Evolutionary conservation across 2,329 filamentous ascomycete genomes (phyloP), one percentile per base, ranked within the genome.

Genomic region (Fonsecaea pedrosoi): DNA sequence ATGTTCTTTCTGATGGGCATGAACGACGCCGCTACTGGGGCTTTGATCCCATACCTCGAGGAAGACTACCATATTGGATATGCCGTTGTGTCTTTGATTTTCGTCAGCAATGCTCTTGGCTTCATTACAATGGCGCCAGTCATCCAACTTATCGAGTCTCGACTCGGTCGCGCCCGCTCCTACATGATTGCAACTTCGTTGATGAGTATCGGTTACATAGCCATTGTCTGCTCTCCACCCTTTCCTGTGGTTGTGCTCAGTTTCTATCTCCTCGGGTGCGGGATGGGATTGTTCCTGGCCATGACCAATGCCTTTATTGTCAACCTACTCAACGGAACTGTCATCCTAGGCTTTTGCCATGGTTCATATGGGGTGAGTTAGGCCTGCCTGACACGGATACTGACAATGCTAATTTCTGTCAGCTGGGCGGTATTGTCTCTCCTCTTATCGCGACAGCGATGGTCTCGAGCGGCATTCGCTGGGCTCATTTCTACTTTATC

Each of bases 11-110:
- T 84, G 2, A 89, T 89, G 72, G 92, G 91, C 0, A 79, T 95
- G 66, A 91, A 87, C 71, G 92, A 96, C 77, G 86, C 88, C 50
- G 89, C 90, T 0, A 87, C 91, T 1, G 92, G 92, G 74, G 91
- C 92, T 10, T 75, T 95, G 65, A 91, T 96, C 71, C 92, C 92
- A 0, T 92, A 92, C 74, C 90, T 96, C 77, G 90, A 94, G 76
- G 82, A 80, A 76, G 86, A 90, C 73, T 96, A 94, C 74, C 71
- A 83, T 65, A 92, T 95, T 64, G 89, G 89, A 50, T 94, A 95
- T 76, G 90, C 88, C 2, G 79, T 92, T 8, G 90, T 95, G 2
- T 94, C 92, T 1, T 81, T 94, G 42, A 91, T 96, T 74, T 96
- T 95, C 80, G 85, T 95, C 35, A 86, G 89, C 54, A 91, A 91